phyloP scores from a whole-genome alignment of 345 rosid genomes.

The Populus ilicifolia region DNA sequence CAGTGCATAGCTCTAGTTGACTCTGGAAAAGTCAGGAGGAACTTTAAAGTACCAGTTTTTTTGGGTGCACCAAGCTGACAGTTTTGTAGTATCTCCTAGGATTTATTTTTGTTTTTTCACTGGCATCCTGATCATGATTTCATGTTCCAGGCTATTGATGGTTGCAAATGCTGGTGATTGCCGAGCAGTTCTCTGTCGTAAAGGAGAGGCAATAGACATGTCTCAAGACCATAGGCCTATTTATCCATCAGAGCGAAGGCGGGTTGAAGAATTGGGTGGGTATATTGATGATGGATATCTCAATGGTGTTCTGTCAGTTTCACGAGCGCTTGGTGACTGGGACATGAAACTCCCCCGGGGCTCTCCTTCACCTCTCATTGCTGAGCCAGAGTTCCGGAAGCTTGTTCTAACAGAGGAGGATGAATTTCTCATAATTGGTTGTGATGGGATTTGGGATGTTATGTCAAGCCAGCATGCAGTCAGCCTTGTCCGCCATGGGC shows the following conservation, averaged over 20 bases:
- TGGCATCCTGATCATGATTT: background rate
- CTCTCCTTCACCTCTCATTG: constrained; percentile 64
- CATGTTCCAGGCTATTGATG: constrained; percentile 49
- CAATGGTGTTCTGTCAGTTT: constrained; percentile 67
- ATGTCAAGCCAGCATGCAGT: constrained; percentile 89
- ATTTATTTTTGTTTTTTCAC: background rate
- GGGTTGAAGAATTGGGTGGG: constrained; percentile 45
- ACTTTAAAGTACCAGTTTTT: background rate
- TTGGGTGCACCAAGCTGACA: background rate
- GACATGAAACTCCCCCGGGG: constrained; percentile 66
- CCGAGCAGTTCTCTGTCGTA: constrained; percentile 44
- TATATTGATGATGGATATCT: constrained; percentile 67
- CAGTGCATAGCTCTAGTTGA: background rate
- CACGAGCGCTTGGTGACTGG: constrained; percentile 93
- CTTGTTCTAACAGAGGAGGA: constrained; percentile 64
- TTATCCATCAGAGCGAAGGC: constrained; percentile 30
- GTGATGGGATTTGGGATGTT: constrained; percentile 94
- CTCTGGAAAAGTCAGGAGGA: background rate
- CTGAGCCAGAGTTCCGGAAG: constrained; percentile 72
- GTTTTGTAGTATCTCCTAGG: background rate
- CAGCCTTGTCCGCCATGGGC: constrained; percentile 50
- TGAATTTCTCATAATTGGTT: constrained; percentile 82
- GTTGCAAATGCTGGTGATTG: constrained; percentile 58
- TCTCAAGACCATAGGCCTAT: constrained; percentile 46
- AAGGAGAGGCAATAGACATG: constrained; percentile 44